These are phyloP conservation scores for Stagonosporopsis cucurbitacearum DNA, from an alignment of 2,329 filamentous ascomycete species.

Conservation along the genomic window DNA sequence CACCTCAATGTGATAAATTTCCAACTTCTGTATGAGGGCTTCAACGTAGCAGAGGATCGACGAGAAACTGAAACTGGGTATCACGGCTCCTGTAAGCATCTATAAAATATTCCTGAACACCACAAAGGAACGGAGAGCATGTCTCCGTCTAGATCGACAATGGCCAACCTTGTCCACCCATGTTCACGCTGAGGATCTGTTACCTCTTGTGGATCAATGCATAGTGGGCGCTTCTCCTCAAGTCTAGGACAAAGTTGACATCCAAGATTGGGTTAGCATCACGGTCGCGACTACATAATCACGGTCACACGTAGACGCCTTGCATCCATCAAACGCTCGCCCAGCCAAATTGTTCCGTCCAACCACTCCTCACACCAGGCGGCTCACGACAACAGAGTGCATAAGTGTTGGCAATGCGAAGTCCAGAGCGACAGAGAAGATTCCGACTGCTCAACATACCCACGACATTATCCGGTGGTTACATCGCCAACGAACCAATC, in stretches of 20 bases:
- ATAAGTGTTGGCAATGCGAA: slow-evolving; percentile 11
- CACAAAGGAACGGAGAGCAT: slow-evolving; percentile 6
- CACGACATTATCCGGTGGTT: slow-evolving; percentile 10
- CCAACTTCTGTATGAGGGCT: not conserved
- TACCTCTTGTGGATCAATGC: not conserved
- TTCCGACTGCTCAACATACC: not conserved
- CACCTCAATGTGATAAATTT: not conserved
- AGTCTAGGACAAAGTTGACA: not conserved
- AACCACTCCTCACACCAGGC: slow-evolving; percentile 11
- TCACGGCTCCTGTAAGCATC: not conserved
- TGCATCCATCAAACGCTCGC: slow-evolving; percentile 3
- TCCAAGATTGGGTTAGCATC: not conserved
- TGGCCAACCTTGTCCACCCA: slow-evolving; percentile 1
- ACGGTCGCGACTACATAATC: not conserved
- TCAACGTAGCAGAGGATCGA: not conserved
- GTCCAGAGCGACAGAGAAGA: slow-evolving; percentile 4
- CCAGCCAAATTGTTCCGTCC: slow-evolving; percentile 18
- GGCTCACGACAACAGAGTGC: slow-evolving; percentile 8
- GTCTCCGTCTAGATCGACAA: slow-evolving; percentile 6
- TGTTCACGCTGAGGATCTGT: slow-evolving; percentile 3
- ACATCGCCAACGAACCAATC: slow-evolving; percentile 13
- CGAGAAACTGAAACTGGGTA: not conserved
- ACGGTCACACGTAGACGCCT: slow-evolving; percentile 8
- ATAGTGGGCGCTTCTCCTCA: not conserved
- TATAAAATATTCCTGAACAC: not conserved